phyloP scores from a whole-genome alignment of 2,329 filamentous ascomycete species.

The Chrysoporthe deuterocubensis region DNA sequence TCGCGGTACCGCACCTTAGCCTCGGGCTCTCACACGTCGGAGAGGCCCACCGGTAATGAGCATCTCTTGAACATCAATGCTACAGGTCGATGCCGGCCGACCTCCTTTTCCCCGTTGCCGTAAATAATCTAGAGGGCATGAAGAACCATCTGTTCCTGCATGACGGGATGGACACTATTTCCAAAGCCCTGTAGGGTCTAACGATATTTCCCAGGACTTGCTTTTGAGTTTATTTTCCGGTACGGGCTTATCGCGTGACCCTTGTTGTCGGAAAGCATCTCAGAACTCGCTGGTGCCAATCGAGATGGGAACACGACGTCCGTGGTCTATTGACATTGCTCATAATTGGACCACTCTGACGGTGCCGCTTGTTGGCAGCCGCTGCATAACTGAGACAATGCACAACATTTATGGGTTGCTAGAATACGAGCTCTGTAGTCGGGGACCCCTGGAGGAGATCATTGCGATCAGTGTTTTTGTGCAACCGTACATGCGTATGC shows the following conservation, averaged over 20 bases:
- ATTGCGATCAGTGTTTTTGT: conserved; percentile 21
- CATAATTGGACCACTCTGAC: background rate
- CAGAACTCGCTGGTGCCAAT: conserved; percentile 12
- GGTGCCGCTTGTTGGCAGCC: conserved; percentile 16
- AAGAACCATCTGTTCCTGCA: background rate
- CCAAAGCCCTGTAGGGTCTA: conserved; percentile 3
- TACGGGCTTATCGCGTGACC: conserved; percentile 24
- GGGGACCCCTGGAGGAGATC: conserved; percentile 27
- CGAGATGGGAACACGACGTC: background rate
- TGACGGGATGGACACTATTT: conserved; percentile 1
- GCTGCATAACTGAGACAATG: conserved; percentile 25
- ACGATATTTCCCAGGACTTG: background rate
- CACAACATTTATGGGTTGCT: conserved; percentile 26
- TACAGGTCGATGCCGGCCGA: background rate
- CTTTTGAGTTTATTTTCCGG: conserved; percentile 18
- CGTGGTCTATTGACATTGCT: background rate
- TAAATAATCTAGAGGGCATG: background rate
- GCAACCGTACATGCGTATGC: conserved; percentile 13
- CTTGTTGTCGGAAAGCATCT: conserved; percentile 17
- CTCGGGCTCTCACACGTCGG: background rate
- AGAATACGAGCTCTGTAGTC: conserved; percentile 29
- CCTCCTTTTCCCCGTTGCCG: background rate
- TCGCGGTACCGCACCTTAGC: background rate
- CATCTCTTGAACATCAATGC: conserved; percentile 17
- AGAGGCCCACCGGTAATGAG: conserved; percentile 4